phyloP scores from a whole-genome alignment of 768 basidiomycete genomes.

The Tylopilus felleus region DNA sequence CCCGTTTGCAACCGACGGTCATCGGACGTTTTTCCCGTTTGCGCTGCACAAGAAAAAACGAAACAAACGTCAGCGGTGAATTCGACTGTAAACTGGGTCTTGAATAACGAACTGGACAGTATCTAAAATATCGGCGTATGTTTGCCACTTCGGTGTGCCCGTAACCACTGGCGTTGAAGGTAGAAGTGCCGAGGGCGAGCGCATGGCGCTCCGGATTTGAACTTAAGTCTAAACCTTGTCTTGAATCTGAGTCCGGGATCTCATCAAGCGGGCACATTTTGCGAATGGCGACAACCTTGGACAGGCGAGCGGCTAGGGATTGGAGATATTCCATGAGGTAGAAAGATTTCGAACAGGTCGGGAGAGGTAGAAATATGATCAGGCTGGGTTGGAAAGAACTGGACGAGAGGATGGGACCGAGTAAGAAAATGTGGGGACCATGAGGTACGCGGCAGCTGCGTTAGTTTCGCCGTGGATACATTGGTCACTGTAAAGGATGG shows the following conservation, averaged over 20 bases:
- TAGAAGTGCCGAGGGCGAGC: constrained; percentile 12
- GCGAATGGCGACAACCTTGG: constrained; percentile 24
- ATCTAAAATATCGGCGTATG: constrained; percentile 9
- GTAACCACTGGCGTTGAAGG: not conserved
- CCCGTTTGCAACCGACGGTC: not conserved
- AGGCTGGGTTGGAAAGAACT: not conserved
- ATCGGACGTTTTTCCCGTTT: constrained; percentile 17
- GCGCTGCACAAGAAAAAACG: constrained; percentile 5
- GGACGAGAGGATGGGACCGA: not conserved
- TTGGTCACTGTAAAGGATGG: constrained; percentile 10
- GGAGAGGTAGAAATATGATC: not conserved
- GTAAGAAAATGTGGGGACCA: constrained; percentile 4
- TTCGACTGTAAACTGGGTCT: not conserved
- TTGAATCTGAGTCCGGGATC: constrained; percentile 10
- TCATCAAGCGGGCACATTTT: constrained; percentile 8
- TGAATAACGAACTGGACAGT: constrained; percentile 8
- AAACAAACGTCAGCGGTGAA: not conserved
- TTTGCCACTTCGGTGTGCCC: not conserved
- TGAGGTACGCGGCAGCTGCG: constrained; percentile 16
- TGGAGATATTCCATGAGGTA: constrained; percentile 23
- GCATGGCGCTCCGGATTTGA: constrained; percentile 7
- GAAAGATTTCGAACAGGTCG: not conserved
- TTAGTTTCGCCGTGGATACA: constrained; percentile 21
- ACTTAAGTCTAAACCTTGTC: constrained; percentile 12
- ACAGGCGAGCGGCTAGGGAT: constrained; percentile 11